Conservation (phyloP, 2,329 filamentous ascomycete species). For the Stachybotrys echinatus region DNA sequence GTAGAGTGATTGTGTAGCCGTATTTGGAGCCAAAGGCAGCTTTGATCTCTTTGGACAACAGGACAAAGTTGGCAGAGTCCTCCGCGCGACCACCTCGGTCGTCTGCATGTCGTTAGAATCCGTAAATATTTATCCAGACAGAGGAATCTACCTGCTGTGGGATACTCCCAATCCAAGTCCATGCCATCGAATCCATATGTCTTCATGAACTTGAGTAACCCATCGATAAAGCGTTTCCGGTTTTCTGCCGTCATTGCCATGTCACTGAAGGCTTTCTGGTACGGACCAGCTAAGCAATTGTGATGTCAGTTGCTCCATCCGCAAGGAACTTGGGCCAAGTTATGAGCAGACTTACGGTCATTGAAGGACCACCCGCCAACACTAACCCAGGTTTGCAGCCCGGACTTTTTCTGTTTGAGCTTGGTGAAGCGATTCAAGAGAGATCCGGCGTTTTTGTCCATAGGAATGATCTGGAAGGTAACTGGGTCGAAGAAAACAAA, state of each 20-base stretch:
- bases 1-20: background rate
- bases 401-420: constrained; percentile 1
- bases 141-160: constrained; percentile 7
- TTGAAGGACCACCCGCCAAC: constrained; percentile 29
- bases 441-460: constrained; percentile 11
- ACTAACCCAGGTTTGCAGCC: constrained; percentile 16
- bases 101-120: constrained; percentile 14
- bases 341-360: constrained; percentile 17
- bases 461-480: constrained; percentile 15
- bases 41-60: constrained; percentile 7
- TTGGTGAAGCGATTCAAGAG: background rate
- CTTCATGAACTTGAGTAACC: constrained; percentile 30
- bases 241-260: constrained; percentile 22
- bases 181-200: constrained; percentile 38
- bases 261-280: constrained; percentile 18
- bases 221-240: constrained; percentile 28
- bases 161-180: constrained; percentile 42
- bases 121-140: too few relatives aligned
- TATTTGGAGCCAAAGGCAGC: background rate
- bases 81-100: constrained; percentile 28
- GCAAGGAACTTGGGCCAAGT: too few relatives aligned
- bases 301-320: too few relatives aligned
- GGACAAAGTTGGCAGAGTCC: constrained; percentile 26
- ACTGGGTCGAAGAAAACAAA: constrained; percentile 16
- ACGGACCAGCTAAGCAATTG: constrained; percentile 8